Percentiles rank a stretch among this genome's conserved stretches.
phyloP scores from a whole-genome alignment of 257 asterid species.

The Echium plantagineum region DNA sequence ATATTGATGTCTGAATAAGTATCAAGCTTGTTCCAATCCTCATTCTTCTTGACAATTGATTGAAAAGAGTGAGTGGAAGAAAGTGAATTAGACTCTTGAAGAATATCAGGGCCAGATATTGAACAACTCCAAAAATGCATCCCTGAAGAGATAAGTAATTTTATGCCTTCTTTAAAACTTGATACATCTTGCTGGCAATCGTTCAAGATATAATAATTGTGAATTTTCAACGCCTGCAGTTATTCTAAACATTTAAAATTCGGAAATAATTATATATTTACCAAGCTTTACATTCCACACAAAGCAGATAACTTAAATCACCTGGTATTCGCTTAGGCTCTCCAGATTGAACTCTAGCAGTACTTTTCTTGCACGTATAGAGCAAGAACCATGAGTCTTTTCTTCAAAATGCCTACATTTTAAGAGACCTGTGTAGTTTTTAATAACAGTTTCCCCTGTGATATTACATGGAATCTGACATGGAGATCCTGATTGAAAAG shows the following conservation, averaged over 20 bases:
- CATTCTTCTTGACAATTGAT: conserved; percentile 21
- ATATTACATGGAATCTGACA: conserved; percentile 41
- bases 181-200: conserved; percentile 35
- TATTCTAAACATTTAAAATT: conserved; percentile 8
- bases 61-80: conserved; percentile 7
- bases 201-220: conserved; percentile 47
- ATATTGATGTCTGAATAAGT: conserved; percentile 35
- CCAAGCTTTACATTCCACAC: not conserved
- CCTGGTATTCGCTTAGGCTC: conserved; percentile 46
- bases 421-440: conserved; percentile 34
- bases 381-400: conserved; percentile 26
- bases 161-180: conserved; percentile 28
- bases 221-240: conserved; percentile 63
- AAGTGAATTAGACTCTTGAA: conserved; percentile 28
- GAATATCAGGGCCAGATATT: conserved; percentile 33
- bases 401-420: conserved; percentile 23
- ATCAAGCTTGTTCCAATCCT: conserved; percentile 14
- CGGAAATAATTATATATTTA: not conserved
- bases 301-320: conserved; percentile 11
- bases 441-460: conserved; percentile 23
- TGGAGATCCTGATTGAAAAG: conserved; percentile 13
- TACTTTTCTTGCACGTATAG: conserved; percentile 30
- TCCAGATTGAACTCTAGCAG: conserved; percentile 59
- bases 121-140: conserved; percentile 42
- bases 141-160: conserved; percentile 30